phyloP scores from a whole-genome alignment of 176 grass and related monocot species.

The Sorghum bicolor region DNA sequence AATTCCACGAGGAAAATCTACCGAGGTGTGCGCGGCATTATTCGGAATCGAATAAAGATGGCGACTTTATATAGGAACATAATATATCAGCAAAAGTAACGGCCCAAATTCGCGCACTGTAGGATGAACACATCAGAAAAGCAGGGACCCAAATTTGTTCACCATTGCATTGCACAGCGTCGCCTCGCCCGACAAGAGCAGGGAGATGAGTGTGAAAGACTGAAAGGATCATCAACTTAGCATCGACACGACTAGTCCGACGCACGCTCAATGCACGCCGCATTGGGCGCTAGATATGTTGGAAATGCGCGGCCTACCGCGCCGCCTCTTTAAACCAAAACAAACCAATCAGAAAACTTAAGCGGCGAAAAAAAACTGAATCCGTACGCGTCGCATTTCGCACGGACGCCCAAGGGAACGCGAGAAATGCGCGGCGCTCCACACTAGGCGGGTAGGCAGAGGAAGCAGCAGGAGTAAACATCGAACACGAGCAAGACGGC shows the following conservation, averaged over 20 bases:
- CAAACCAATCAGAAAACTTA: neutral
- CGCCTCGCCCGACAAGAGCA: neutral
- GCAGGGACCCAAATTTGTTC: conserved; percentile 5
- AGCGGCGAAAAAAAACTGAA: neutral
- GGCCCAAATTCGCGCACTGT: conserved; percentile 32
- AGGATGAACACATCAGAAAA: conserved; percentile 17
- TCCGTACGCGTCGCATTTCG: neutral
- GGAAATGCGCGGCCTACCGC: conserved; percentile 22
- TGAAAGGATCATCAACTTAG: conserved; percentile 7
- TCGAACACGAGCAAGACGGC: neutral
- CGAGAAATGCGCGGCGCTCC: conserved; percentile 4
- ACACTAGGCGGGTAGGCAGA: neutral
- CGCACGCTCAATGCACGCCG: neutral
- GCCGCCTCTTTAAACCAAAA: neutral
- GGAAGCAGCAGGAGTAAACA: neutral
- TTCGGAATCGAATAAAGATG: conserved; percentile 47
- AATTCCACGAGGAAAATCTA: conserved; percentile 4
- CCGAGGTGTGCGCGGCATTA: conserved; percentile 28
- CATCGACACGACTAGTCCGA: neutral
- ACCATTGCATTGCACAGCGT: neutral
- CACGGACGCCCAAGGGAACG: neutral
- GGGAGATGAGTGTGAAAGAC: neutral
- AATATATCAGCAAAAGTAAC: conserved; percentile 41
- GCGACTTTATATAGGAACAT: conserved; percentile 13
- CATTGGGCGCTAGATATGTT: neutral